Base-by-base conservation (phyloP, 495 filamentous ascomycete genomes). In the Penicillium atrosanguineum region DNA sequence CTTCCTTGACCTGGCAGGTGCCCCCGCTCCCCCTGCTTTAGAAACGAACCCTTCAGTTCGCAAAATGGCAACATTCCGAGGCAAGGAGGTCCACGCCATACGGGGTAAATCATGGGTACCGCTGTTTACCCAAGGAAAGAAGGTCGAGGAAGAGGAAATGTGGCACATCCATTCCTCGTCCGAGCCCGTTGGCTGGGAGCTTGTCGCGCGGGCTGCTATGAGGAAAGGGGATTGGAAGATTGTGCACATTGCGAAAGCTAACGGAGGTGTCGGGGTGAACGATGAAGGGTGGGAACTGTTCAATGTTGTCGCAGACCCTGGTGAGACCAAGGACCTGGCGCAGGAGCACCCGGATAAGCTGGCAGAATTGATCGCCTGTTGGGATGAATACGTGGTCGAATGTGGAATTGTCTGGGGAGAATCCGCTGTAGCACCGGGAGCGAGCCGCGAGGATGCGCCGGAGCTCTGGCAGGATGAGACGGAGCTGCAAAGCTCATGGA, bases 151-250 rank as follows among this genome's bases (percentile, higher is more conserved):
- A 23, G 23, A 23, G 2, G 23, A 23, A 5, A 23, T 23, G 23
- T 61, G 57, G 57, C 7, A 48, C 18, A 60, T 60, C 19, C 57
- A 60, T 38, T 40, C 48, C 6, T 56, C 53, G 3, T 46, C 53
- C 4, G 55, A 54, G 12, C 50, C 50, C 7, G 54, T 54, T 20
- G 72, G 69, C 5, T 76, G 68, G 71, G 72, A 76, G 52, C 62
- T 66, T 4, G 71, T 61, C 57, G 72, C 69, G 6, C 63, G 67
- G 7, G 72, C 56, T 7, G 70, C 66, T 11, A 65, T 77, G 26
- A 60, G 71, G 5, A 69, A 62, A 21, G 72, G 72, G 6, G 63
- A 73, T 46, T 77, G 68, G 64, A 75, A 77, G 52, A 69, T 69
- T 46, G 66, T 56, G 25, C 47, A 56, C 31, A 48, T 57, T 34